These are phyloP conservation scores for Sanghuangporus sanghuang DNA, from an alignment of 1,284 basidiomycete genomes.

Conservation along the genomic window DNA sequence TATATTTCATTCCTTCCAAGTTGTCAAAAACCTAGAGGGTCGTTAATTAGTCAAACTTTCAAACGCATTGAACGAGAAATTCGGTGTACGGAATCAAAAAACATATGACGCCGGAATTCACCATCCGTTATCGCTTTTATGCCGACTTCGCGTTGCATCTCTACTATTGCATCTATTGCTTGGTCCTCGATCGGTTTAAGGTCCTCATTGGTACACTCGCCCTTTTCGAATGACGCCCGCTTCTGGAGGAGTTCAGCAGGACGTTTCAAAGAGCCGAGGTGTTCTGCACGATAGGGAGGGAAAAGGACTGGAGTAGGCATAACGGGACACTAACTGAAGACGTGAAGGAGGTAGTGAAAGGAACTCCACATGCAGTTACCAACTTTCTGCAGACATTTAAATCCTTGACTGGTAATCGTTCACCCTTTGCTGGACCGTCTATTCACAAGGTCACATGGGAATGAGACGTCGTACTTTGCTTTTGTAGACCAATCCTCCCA, in stretches of 20 bases:
- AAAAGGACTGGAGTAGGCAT: slow-evolving; percentile 12
- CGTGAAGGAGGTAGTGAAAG: not conserved
- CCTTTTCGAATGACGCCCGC: slow-evolving; percentile 32
- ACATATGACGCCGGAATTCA: slow-evolving; percentile 31
- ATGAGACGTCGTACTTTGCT: not conserved
- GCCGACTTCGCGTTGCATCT: slow-evolving; percentile 36
- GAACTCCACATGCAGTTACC: not conserved
- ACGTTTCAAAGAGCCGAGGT: slow-evolving; percentile 43
- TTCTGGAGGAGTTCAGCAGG: slow-evolving; percentile 37
- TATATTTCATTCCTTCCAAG: slow-evolving; percentile 55
- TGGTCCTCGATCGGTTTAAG: slow-evolving; percentile 40
- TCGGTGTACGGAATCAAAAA: not conserved
- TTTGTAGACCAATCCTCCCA: not conserved
- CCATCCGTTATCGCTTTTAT: slow-evolving; percentile 46
- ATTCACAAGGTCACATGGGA: not conserved
- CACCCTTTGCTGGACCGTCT: not conserved
- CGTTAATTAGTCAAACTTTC: slow-evolving; percentile 31
- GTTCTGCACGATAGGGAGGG: slow-evolving; percentile 38
- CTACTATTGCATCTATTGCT: slow-evolving; percentile 38
- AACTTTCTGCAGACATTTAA: not conserved
- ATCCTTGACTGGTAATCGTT: not conserved
- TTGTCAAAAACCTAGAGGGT: slow-evolving; percentile 59
- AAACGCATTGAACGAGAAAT: not conserved
- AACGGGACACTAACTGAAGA: not conserved
- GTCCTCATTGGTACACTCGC: slow-evolving; percentile 31